Conservation (phyloP, 1,139 yeast species). For the Taphrina deformans region DNA sequence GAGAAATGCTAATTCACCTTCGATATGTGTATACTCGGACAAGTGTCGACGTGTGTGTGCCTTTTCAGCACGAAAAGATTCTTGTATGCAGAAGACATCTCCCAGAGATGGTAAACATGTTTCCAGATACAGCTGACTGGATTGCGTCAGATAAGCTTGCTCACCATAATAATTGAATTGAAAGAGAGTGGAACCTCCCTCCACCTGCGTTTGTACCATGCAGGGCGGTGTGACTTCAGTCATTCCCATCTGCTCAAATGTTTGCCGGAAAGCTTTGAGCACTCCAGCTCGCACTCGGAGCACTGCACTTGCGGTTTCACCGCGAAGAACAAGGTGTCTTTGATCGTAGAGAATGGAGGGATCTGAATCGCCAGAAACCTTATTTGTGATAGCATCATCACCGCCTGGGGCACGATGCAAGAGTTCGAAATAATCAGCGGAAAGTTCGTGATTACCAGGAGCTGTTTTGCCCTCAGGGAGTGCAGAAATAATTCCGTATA, state of each 20-base stretch:
- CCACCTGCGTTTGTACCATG: constrained; percentile 99
- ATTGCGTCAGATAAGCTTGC: constrained; percentile 94
- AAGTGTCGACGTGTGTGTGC: constrained; percentile 98
- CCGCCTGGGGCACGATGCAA: constrained; percentile 96
- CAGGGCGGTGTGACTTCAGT: constrained; percentile 98
- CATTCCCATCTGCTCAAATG: constrained; percentile 70
- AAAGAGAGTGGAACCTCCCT: constrained; percentile 97
- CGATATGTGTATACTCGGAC: constrained; percentile 95
- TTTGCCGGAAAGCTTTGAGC: constrained; percentile 70
- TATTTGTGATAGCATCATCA: constrained; percentile 91
- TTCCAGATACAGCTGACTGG: constrained; percentile 94
- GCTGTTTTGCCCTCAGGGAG: constrained; percentile 96
- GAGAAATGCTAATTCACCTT: constrained; percentile 86
- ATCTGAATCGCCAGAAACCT: constrained; percentile 78
- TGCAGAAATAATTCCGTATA: constrained; percentile 76
- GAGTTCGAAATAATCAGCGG: constrained; percentile 83
- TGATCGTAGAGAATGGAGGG: constrained; percentile 83
- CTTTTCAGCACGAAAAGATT: constrained; percentile 98
- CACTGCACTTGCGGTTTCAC: constrained; percentile 90
- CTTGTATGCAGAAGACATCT: constrained; percentile 96
- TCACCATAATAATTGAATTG: constrained; percentile 93
- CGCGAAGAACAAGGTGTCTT: constrained; percentile 92
- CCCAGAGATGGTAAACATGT: constrained; percentile 95
- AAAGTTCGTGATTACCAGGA: constrained; percentile 94
- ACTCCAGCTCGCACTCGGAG: constrained; percentile 91